Percentiles rank a stretch among this genome's conserved stretches.
Evolutionary conservation across 345 rosid genomes (phyloP).

Genomic region (Brassica cretica): DNA sequence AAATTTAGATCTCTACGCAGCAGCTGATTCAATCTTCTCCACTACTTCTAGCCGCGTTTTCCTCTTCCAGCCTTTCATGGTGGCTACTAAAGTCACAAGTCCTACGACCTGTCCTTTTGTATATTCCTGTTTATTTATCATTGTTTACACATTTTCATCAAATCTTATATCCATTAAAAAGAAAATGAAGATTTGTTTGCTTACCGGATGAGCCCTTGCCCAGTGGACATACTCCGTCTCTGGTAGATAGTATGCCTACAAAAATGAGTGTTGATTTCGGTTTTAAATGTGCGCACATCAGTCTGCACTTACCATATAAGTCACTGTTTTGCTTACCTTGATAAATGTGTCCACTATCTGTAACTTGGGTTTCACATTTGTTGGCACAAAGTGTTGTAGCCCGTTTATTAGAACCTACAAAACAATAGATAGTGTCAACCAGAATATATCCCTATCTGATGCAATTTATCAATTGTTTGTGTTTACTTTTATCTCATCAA

Average conservation of each 20-base stretch:
- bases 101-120: slow-evolving; percentile 75
- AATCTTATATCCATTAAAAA: neutral
- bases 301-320: slow-evolving; percentile 1
- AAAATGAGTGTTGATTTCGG: slow-evolving; percentile 11
- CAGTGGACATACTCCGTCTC: slow-evolving; percentile 95
- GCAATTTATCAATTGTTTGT: neutral
- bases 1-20: slow-evolving; percentile 25
- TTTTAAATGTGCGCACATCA: neutral
- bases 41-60: slow-evolving; percentile 76
- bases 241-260: slow-evolving; percentile 93
- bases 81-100: slow-evolving; percentile 81
- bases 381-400: slow-evolving; percentile 71
- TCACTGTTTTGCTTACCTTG: slow-evolving; percentile 53
- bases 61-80: slow-evolving; percentile 98
- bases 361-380: slow-evolving; percentile 72
- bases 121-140: slow-evolving; percentile 61
- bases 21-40: slow-evolving; percentile 76
- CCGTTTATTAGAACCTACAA: slow-evolving; percentile 88
- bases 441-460: neutral
- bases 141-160: slow-evolving; percentile 1
- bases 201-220: slow-evolving; percentile 95
- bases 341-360: slow-evolving; percentile 82
- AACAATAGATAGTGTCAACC: neutral
- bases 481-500: neutral
- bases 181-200: neutral